These are phyloP conservation scores for Crithidia bombi DNA, from an alignment of 208 protist species.

Conservation along the genomic window DNA sequence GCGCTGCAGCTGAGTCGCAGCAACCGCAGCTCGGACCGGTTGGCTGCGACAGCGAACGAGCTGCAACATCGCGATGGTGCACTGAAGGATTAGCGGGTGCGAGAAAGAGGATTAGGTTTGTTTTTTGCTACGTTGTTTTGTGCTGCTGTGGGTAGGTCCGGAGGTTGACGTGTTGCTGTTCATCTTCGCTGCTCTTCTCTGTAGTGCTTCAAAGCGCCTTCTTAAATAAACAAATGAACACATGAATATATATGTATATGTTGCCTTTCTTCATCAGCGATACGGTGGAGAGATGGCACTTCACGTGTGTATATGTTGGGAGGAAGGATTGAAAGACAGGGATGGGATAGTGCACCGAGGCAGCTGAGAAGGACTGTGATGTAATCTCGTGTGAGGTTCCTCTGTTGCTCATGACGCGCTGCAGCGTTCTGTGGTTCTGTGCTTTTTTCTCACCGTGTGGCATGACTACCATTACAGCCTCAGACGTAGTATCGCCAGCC, in stretches of 20 bases:
- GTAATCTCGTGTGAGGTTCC: too few relatives aligned
- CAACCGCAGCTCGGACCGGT: conserved; percentile 34
- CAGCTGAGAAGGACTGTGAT: too few relatives aligned
- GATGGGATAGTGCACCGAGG: too few relatives aligned
- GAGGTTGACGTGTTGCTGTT: background rate
- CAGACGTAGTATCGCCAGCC: too few relatives aligned
- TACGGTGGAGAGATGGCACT: too few relatives aligned
- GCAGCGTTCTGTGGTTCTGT: background rate
- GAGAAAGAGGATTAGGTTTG: too few relatives aligned
- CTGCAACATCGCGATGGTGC: conserved; percentile 41
- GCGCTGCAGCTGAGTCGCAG: conserved; percentile 30
- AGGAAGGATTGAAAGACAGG: too few relatives aligned
- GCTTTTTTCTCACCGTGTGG: background rate
- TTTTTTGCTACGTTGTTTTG: background rate
- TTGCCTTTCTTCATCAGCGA: background rate
- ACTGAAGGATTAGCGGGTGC: conserved; percentile 44
- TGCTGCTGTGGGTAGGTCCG: too few relatives aligned
- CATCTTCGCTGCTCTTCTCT: background rate
- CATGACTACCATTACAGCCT: too few relatives aligned
- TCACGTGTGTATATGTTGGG: too few relatives aligned
- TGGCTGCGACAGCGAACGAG: conserved; percentile 42
- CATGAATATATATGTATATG: background rate
- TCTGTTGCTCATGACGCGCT: background rate
- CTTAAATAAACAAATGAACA: background rate
- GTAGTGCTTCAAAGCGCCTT: background rate